Evolutionary conservation across 305 asterid genomes (phyloP).

Genomic region (Fraxinus sp.): DNA sequence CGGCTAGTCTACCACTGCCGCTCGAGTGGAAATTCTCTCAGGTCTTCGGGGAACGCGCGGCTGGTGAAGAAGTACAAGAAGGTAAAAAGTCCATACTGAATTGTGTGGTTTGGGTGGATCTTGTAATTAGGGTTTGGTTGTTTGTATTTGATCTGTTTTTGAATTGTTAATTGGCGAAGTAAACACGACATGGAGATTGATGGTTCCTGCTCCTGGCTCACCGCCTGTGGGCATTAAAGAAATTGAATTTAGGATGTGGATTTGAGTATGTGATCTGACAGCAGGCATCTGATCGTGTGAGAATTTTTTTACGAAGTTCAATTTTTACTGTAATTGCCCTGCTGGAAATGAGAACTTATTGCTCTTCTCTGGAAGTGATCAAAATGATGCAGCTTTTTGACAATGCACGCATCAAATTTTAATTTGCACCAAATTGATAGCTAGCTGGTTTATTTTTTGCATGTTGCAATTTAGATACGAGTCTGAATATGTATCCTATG

Average conservation of each 20-base stretch:
- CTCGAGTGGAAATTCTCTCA: conserved; percentile 99
- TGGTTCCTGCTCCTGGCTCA: neutral
- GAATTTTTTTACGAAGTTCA: neutral
- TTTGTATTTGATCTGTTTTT: conserved; percentile 38
- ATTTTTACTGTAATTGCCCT: conserved; percentile 7
- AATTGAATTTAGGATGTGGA: conserved; percentile 20
- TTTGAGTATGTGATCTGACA: conserved; percentile 36
- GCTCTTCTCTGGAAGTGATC: conserved; percentile 15
- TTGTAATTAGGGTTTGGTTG: conserved; percentile 42
- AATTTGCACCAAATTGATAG: conserved; percentile 9
- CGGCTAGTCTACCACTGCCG: conserved; percentile 79
- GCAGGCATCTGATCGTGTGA: conserved; percentile 15
- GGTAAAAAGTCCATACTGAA: conserved; percentile 39
- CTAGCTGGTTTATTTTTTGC: conserved; percentile 17
- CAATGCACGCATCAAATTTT: conserved; percentile 18
- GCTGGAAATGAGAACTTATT: conserved; percentile 10
- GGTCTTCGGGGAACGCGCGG: conserved; percentile 97
- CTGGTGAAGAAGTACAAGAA: conserved; percentile 99
- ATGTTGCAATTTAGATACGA: conserved; percentile 19
- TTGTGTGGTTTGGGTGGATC: conserved; percentile 52
- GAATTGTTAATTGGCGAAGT: conserved; percentile 29
- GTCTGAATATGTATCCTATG: conserved; percentile 19
- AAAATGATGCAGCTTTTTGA: conserved; percentile 10
- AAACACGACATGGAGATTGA: conserved; percentile 21
- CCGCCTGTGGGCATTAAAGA: neutral